Conservation (phyloP, 208 protist genomes). For the Acanthamoeba triangularis region DNA sequence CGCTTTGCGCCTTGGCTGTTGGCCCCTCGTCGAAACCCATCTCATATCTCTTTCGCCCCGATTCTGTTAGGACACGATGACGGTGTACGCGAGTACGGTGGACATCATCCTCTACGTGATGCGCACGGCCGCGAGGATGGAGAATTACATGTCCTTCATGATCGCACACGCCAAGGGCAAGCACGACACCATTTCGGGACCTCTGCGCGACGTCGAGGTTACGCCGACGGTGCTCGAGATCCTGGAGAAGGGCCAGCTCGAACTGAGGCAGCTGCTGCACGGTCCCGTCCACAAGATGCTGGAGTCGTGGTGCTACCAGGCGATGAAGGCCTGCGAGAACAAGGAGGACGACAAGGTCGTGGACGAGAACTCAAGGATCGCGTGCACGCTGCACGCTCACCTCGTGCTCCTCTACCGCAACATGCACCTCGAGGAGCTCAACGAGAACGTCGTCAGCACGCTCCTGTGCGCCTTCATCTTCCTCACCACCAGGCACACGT, state of each 20-base stretch:
- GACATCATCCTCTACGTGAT: constrained; percentile 78
- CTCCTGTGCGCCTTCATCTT: constrained; percentile 84
- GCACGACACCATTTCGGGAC: constrained; percentile 63
- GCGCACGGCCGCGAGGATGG: constrained; percentile 57
- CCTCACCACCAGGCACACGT: constrained; percentile 85
- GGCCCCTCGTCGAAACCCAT: neutral
- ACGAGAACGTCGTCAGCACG: constrained; percentile 46
- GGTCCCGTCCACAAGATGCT: constrained; percentile 71
- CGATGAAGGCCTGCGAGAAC: constrained; percentile 76
- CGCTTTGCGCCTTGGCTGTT: neutral
- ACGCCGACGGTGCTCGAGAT: constrained; percentile 54
- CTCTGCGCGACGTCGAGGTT: constrained; percentile 60
- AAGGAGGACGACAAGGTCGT: constrained; percentile 73
- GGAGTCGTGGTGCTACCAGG: constrained; percentile 75
- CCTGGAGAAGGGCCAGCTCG: constrained; percentile 49
- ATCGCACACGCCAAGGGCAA: constrained; percentile 58
- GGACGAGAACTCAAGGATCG: constrained; percentile 69
- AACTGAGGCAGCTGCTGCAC: constrained; percentile 46
- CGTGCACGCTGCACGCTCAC: constrained; percentile 83
- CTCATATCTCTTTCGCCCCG: neutral
- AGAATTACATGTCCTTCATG: constrained; percentile 76
- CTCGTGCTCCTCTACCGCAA: constrained; percentile 86
- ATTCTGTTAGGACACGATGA: constrained; percentile 33
- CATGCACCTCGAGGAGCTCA: constrained; percentile 61
- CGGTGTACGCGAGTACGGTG: constrained; percentile 75